Evolutionary conservation across 441 rosid genomes (phyloP), one percentile per base, ranked within the genome.

Genomic region (Eutrema salsugineum): DNA sequence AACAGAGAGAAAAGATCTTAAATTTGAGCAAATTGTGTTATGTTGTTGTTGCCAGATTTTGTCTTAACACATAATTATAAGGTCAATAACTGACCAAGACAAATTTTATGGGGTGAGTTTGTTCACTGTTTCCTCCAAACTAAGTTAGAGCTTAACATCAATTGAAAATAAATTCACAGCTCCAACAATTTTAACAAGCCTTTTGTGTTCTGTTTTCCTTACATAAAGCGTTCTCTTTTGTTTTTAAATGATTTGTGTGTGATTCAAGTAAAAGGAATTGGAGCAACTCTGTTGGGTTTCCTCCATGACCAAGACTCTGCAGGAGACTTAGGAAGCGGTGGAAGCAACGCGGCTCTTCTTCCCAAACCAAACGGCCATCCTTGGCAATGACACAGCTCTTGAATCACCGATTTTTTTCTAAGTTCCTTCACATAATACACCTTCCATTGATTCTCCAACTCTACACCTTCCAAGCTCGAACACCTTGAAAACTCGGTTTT

Each of bases 341-440:
- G 99, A 79, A 91, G 97, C 44, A 91, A 72, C 35, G 78, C 73
- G 8, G 83, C 85, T 77, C 82, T 95, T 87, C 88, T 82, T 84
- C 89, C 88, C 0, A 91, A 83, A 35, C 99, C 96, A 46, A 95
- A 91, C 0, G 95, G 99, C 99, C 96, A 89, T 19, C 99, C 93
- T 70, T 91, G 85, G n/a, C 96, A 90, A 55, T 86, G 83, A 54
- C 93, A 87, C 5, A 91, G 66, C 75, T 90, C 89, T 73, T 80
- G 78, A 43, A 94, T 75, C 79, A 89, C 85, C 0, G 93, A 83
- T 4, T 79, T 73, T 76, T 80, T 83, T 30, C 68, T 73, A 27
- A 78, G 70, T 38, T 85, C 82, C 24, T 54, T 70, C 6, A 67
- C 8, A 10, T 81, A 77, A 16, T 81, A 66, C 74, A 53, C 69